Percentiles rank a stretch among this genome's conserved stretches.
Conservation (phyloP, 129 eudicot genomes). For the Flaveria linearis region DNA sequence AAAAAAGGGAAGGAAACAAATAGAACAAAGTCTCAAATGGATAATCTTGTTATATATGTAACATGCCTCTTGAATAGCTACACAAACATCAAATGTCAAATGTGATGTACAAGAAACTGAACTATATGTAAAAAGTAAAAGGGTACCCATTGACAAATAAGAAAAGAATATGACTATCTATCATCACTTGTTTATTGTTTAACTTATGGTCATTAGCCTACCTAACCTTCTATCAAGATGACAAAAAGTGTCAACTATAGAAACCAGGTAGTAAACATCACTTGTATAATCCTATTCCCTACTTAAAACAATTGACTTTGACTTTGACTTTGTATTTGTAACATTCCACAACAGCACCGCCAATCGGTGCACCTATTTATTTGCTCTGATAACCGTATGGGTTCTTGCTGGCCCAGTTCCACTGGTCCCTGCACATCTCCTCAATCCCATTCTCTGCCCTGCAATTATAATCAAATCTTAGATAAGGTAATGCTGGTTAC, state of each 20-base stretch:
- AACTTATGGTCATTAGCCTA: conserved; percentile 34
- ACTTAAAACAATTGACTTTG: background rate
- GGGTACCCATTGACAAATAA: conserved; percentile 20
- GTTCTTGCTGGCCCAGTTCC: conserved; percentile 99
- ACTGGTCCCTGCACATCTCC: conserved; percentile 92
- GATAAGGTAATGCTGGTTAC: conserved; percentile 8
- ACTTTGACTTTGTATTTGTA: conserved; percentile 19
- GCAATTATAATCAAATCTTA: conserved; percentile 22
- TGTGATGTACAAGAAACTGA: conserved; percentile 40
- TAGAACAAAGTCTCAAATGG: conserved; percentile 5
- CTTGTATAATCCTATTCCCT: conserved; percentile 15
- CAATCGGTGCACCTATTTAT: conserved; percentile 2
- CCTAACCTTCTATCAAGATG: conserved; percentile 33
- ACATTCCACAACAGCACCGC: conserved; percentile 12
- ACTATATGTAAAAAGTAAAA: conserved; percentile 30
- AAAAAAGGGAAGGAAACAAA: conserved; percentile 12
- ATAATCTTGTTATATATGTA: conserved; percentile 32
- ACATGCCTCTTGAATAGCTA: conserved; percentile 26
- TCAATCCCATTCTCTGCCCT: conserved; percentile 84
- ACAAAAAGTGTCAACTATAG: conserved; percentile 13
- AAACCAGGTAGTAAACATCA: conserved; percentile 15
- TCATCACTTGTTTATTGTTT: conserved; percentile 29
- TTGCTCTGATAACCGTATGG: conserved; percentile 69
- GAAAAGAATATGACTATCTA: conserved; percentile 28
- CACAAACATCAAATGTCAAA: conserved; percentile 36